These are phyloP conservation scores for Hymenoscyphus salicellus DNA, from an alignment of 2,329 filamentous ascomycete species.

Conservation along the genomic window DNA sequence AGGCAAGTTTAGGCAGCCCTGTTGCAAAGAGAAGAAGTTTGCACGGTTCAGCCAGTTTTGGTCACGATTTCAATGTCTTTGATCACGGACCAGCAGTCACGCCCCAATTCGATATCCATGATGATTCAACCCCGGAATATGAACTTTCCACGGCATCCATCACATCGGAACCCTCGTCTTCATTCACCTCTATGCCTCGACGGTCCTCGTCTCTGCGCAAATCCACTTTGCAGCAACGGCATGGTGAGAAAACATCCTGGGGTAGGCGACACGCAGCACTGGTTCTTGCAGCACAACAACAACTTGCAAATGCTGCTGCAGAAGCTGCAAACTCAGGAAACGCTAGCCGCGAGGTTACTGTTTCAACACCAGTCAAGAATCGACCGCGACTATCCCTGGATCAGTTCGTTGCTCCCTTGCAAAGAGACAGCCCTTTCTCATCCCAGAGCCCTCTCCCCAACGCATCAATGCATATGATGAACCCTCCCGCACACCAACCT, in stretches of 20 bases:
- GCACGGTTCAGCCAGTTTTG: constrained; percentile 68
- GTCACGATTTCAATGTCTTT: constrained; percentile 69
- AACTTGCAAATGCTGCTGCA: constrained; percentile 18
- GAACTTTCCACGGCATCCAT: constrained; percentile 45
- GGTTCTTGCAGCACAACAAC: constrained; percentile 31
- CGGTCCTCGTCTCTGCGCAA: constrained; percentile 76
- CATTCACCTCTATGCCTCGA: constrained; percentile 55
- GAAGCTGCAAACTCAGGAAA: constrained; percentile 8
- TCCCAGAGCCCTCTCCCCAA: constrained; percentile 50
- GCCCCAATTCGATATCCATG: constrained; percentile 51
- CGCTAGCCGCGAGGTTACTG: constrained; percentile 47
- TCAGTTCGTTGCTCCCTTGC: constrained; percentile 65
- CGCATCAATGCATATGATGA: constrained; percentile 52
- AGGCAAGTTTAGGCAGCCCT: constrained; percentile 74
- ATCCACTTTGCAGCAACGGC: constrained; percentile 83
- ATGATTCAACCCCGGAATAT: constrained; percentile 52
- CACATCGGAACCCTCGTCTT: constrained; percentile 22
- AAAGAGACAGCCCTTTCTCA: constrained; percentile 64
- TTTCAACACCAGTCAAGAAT: constrained; percentile 55
- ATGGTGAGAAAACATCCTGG: constrained; percentile 64
- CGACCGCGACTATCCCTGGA: constrained; percentile 76
- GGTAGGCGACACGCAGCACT: constrained; percentile 58
- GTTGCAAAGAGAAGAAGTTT: constrained; percentile 88
- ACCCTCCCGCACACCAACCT: constrained; percentile 50
- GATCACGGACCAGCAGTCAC: constrained; percentile 50